Base-by-base conservation (phyloP, 2,329 filamentous ascomycete species). In the Talaromyces sp. region DNA sequence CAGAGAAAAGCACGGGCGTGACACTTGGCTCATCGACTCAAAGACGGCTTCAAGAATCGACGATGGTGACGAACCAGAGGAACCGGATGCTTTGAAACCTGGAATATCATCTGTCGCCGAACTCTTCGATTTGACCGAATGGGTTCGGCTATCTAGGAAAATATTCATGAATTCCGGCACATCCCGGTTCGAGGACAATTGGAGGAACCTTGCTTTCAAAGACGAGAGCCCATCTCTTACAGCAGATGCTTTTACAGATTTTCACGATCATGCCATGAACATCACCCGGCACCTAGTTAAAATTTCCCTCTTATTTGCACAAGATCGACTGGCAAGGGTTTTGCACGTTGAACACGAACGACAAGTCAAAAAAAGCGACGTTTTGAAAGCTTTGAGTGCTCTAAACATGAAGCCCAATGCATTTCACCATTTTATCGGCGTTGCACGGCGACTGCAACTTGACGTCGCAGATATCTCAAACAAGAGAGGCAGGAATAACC, bases 161-260 rank as follows among this genome's bases (percentile, higher is more conserved):
- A 68, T 93, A 1, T 95, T 94, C 71, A 94, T 96, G 91, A 94
- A 93, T 63, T 68, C 77, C 27, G 79, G 78, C 63, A 82, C 82
- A 12, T 72, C 79, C 2, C 78, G 83, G 50, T 76, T 81, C 12
- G 84, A 86, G 59, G 82, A 85, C 60, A 92, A 91, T 70, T 96
- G 90, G 91, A 79, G 78, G 36, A 80, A 79, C 44, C 68, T 90
- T 7, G 81, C 83, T 23, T 81, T 83, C 31, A 72, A 73, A 58
- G 69, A 69, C 3, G 81, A 85, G 61, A 79, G 79, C 3, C 92
- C 92, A 0, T 86, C 89, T 0, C 85, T 96, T 27, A 87, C 89
- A 66, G 84, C 87, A 6, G 92, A 90, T 1, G 87, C 90, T 0
- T 82, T 96, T n/a, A 82, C 85, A 5, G 91, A 95, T 67, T 88